phyloP scores from a whole-genome alignment of 257 asterid species.

The Rubia yunnanensis region DNA sequence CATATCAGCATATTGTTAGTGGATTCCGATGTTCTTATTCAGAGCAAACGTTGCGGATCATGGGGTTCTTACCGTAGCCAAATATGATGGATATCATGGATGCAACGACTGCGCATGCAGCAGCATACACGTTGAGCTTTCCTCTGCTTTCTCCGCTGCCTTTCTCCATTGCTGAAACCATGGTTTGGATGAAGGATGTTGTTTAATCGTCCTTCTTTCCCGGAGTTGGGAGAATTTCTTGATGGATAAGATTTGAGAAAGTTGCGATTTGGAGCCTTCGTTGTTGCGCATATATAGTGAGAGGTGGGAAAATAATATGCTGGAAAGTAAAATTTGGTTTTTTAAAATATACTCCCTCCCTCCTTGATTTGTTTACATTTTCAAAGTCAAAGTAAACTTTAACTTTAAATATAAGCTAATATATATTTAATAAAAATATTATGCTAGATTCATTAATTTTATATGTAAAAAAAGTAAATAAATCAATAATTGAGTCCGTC shows the following conservation, averaged over 20 bases:
- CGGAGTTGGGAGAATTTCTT: neutral
- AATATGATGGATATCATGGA: conserved; percentile 69
- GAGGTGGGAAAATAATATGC: neutral
- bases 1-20: neutral
- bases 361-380: no score
- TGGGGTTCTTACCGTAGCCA: conserved; percentile 42
- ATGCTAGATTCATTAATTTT: no score
- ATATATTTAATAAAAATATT: no score
- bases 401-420: no score
- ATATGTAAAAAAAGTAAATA: no score
- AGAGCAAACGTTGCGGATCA: neutral
- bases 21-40: neutral
- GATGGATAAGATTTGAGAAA: neutral
- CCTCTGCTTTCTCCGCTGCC: conserved; percentile 12
- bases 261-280: neutral
- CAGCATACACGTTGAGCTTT: conserved; percentile 48
- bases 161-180: conserved; percentile 17
- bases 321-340: no score
- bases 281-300: neutral
- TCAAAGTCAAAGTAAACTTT: no score
- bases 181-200: neutral
- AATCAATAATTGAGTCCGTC: no score
- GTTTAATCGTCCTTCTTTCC: neutral
- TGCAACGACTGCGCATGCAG: conserved; percentile 53
- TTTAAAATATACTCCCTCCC: no score